These are phyloP conservation scores for Phalaenopsis aphrodite DNA, from an alignment of 106 monocot species.

Conservation along the genomic window DNA sequence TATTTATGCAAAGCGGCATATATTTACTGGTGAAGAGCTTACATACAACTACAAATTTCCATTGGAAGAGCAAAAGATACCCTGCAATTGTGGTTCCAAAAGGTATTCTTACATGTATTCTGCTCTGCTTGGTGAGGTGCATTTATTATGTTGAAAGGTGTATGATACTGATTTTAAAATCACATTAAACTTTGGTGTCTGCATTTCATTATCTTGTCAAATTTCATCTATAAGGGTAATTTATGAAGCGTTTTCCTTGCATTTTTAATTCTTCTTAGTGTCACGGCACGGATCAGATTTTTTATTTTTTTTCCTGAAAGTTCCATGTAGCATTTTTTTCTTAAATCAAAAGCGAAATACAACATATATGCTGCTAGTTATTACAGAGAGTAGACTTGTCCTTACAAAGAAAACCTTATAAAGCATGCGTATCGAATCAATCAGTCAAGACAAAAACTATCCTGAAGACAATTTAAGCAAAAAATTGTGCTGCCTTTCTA, in stretches of 20 bases:
- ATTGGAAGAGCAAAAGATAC: conserved; percentile 92
- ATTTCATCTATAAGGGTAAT: not conserved
- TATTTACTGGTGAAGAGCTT: conserved; percentile 85
- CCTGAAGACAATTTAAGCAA: too few species aligned
- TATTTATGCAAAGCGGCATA: conserved; percentile 93
- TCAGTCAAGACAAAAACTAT: too few species aligned
- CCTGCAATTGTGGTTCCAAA: conserved; percentile 90
- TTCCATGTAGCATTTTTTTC: too few species aligned
- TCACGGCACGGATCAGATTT: not conserved
- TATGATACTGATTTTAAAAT: not conserved
- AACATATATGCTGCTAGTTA: too few species aligned
- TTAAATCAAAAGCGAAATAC: too few species aligned
- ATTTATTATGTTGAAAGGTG: not conserved
- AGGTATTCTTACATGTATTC: conserved; percentile 30
- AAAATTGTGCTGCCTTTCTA: too few species aligned
- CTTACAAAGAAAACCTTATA: too few species aligned
- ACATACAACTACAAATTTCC: conserved; percentile 99
- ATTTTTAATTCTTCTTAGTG: not conserved
- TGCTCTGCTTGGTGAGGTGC: not conserved
- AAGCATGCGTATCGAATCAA: too few species aligned
- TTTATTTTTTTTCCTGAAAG: not conserved
- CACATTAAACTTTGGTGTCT: not conserved
- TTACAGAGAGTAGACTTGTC: too few species aligned
- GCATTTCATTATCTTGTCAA: not conserved
- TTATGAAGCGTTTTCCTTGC: not conserved